Conservation (phyloP, 768 basidiomycete genomes). For the Lactarius trivialis region DNA sequence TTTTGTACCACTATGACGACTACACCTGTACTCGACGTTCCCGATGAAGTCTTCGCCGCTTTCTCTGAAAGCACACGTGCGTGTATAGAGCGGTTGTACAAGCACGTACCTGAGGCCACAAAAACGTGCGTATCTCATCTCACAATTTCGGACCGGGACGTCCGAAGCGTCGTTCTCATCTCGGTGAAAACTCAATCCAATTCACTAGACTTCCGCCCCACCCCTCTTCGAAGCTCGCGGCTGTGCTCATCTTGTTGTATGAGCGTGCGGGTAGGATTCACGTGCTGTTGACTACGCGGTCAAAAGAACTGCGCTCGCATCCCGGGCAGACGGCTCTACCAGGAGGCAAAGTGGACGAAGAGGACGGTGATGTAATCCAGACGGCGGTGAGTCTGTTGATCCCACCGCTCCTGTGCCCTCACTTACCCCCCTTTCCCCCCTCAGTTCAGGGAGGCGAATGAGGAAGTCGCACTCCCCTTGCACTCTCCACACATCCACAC, state of each 20-base stretch:
- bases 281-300: slow-evolving; percentile 81
- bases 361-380: slow-evolving; percentile 51
- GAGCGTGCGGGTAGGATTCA: slow-evolving; percentile 61
- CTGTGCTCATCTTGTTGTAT: slow-evolving; percentile 75
- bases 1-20: slow-evolving; percentile 1
- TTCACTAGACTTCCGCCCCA: background rate
- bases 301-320: slow-evolving; percentile 66
- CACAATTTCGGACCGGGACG: background rate
- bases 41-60: background rate
- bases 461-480: slow-evolving; percentile 73
- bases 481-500: slow-evolving; percentile 50
- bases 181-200: background rate
- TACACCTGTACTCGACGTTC: background rate
- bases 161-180: background rate
- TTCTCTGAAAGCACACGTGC: slow-evolving; percentile 13
- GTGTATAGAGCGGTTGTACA: slow-evolving; percentile 15
- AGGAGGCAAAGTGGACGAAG: slow-evolving; percentile 69
- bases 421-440: background rate
- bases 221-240: slow-evolving; percentile 48
- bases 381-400: slow-evolving; percentile 59
- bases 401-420: background rate
- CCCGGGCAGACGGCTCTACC: slow-evolving; percentile 80
- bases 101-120: slow-evolving; percentile 5
- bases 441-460: slow-evolving; percentile 76
- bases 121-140: slow-evolving; percentile 5